phyloP scores from a whole-genome alignment of 139 green algal species.

The Chlamydomonas sp. region DNA sequence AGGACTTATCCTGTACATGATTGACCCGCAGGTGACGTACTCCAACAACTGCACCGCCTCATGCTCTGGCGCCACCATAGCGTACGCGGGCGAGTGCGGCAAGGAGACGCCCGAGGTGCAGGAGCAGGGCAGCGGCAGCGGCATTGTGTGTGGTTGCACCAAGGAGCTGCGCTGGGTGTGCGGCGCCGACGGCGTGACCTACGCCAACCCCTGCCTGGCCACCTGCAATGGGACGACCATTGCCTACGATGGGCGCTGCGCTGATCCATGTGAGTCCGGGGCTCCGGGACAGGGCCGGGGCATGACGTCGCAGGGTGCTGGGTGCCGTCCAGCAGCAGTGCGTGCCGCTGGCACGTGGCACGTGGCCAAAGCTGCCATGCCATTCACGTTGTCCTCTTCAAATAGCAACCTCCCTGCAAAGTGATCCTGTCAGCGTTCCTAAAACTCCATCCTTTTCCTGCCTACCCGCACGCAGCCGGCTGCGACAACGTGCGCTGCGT shows the following conservation, averaged over 20 bases:
- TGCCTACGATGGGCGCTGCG: slow-evolving; percentile 33
- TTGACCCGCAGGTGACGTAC: not conserved
- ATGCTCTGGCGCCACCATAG: not conserved
- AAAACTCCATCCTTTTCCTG: no score
- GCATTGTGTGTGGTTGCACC: not conserved
- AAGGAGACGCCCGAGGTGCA: not conserved
- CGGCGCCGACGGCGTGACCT: slow-evolving; percentile 29
- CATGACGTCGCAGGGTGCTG: no score
- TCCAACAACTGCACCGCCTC: not conserved
- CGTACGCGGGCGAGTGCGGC: not conserved
- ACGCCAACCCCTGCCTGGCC: slow-evolving; percentile 42
- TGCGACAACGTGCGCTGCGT: slow-evolving; percentile 19
- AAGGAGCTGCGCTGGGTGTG: not conserved
- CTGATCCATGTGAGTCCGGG: not conserved
- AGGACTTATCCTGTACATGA: no score
- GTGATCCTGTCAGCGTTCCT: no score
- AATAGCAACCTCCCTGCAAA: no score
- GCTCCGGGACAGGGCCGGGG: not conserved
- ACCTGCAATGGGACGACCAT: not conserved
- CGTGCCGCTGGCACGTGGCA: no score
- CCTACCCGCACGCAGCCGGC: not conserved
- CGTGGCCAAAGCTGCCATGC: no score
- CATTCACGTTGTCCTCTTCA: no score
- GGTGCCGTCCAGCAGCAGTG: no score
- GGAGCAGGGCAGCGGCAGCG: not conserved